Percentiles rank a stretch among this genome's conserved stretches.
phyloP scores from a whole-genome alignment of 768 basidiomycete genomes.

The Chalciporus chontae region DNA sequence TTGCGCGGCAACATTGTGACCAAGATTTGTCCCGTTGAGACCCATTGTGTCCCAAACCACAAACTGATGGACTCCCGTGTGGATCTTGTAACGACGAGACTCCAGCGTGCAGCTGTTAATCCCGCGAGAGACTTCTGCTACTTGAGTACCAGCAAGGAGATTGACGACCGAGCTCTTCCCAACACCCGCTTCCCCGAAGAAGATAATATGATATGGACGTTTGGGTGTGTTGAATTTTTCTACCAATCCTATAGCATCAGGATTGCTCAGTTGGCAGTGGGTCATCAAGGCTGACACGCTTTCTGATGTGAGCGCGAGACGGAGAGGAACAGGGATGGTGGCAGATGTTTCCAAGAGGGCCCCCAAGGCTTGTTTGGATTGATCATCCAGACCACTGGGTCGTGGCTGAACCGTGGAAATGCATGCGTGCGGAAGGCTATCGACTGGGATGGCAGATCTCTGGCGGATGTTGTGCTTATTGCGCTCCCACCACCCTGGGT shows the following conservation, averaged over 20 bases:
- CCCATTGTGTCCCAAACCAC: slow-evolving; percentile 33
- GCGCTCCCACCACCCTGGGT: slow-evolving; percentile 37
- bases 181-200: slow-evolving; percentile 41
- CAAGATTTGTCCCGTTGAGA: slow-evolving; percentile 17
- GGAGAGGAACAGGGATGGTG: slow-evolving; percentile 8
- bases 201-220: slow-evolving; percentile 28
- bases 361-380: slow-evolving; percentile 13
- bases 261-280: slow-evolving; percentile 9
- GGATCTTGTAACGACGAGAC: slow-evolving; percentile 20
- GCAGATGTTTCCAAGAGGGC: slow-evolving; percentile 8
- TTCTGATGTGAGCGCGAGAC: slow-evolving; percentile 18
- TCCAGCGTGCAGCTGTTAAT: slow-evolving; percentile 34
- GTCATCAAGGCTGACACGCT: background rate
- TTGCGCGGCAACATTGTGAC: slow-evolving; percentile 3
- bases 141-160: slow-evolving; percentile 27
- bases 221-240: slow-evolving; percentile 9
- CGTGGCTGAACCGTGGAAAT: slow-evolving; percentile 15
- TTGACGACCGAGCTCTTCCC: slow-evolving; percentile 43
- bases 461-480: slow-evolving; percentile 25
- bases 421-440: slow-evolving; percentile 12
- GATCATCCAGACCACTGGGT: background rate
- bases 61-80: slow-evolving; percentile 20
- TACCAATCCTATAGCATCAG: slow-evolving; percentile 12
- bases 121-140: slow-evolving; percentile 24
- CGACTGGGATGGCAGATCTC: slow-evolving; percentile 10